A percentile compares a stretch with the other conserved stretches of the same genome.
These are phyloP conservation scores for Ustilago hordei DNA, from an alignment of 1,284 basidiomycete species.

Conservation along the genomic window DNA sequence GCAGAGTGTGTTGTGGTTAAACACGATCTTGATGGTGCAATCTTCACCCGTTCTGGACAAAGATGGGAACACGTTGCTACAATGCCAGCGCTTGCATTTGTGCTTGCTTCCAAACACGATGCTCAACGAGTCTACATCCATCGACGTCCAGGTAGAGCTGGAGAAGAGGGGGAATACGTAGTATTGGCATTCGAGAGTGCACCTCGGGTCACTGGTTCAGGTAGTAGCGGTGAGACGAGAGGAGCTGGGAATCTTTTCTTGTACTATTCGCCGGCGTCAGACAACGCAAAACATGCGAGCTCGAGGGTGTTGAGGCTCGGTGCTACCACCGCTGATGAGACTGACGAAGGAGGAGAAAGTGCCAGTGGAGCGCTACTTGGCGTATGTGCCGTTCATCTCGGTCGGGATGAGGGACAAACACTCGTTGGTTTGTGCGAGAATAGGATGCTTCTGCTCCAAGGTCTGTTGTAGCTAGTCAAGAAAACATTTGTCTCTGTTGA, in stretches of 20 bases:
- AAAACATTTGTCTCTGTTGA: too few species aligned
- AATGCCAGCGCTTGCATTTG: constrained; percentile 89
- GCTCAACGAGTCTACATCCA: constrained; percentile 59
- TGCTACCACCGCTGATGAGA: neutral
- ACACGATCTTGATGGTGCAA: constrained; percentile 83
- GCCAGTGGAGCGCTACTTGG: constrained; percentile 42
- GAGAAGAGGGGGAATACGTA: constrained; percentile 18
- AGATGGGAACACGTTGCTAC: constrained; percentile 83
- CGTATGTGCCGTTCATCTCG: constrained; percentile 22
- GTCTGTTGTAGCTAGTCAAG: constrained; percentile 17
- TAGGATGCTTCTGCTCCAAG: constrained; percentile 31
- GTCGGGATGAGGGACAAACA: constrained; percentile 16
- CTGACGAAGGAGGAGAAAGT: neutral
- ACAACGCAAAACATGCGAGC: constrained; percentile 18
- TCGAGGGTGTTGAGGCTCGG: constrained; percentile 51
- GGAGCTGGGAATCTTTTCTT: constrained; percentile 61
- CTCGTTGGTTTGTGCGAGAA: constrained; percentile 50
- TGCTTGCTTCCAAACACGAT: constrained; percentile 84
- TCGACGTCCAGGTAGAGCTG: neutral
- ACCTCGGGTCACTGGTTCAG: constrained; percentile 35
- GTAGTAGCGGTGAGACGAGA: neutral
- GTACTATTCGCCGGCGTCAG: constrained; percentile 39
- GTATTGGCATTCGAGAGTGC: constrained; percentile 53
- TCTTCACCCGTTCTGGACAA: constrained; percentile 72
- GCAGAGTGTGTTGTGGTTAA: constrained; percentile 74